phyloP scores from a whole-genome alignment of 805 yeast genomes.

The Saccharomyces jurei region DNA sequence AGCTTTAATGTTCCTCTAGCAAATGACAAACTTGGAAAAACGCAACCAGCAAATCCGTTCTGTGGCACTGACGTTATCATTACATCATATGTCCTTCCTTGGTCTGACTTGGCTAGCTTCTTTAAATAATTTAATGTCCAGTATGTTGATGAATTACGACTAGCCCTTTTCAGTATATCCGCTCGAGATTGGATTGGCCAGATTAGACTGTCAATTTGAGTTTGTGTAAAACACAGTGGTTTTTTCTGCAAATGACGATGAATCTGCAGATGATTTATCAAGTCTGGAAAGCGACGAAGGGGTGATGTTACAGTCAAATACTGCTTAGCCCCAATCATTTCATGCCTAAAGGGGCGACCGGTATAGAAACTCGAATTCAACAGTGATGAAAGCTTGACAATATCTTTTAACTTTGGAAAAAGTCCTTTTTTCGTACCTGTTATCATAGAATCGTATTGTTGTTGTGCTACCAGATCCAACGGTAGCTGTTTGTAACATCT shows the following conservation, averaged over 20 bases:
- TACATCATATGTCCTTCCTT: conserved; percentile 22
- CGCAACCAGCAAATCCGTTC: conserved; percentile 30
- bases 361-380: conserved; percentile 48
- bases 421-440: conserved; percentile 11
- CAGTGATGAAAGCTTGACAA: conserved; percentile 37
- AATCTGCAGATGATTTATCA: conserved; percentile 72
- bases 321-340: conserved; percentile 50
- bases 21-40: conserved; percentile 22
- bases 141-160: conserved; percentile 27
- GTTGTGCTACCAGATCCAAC: conserved; percentile 21
- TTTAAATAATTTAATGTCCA: conserved; percentile 32
- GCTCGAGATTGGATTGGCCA: conserved; percentile 41
- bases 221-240: conserved; percentile 26
- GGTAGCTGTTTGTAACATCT: conserved; percentile 31
- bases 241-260: conserved; percentile 35
- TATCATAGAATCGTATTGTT: conserved; percentile 20
- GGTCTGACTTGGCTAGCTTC: conserved; percentile 7
- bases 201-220: conserved; percentile 32
- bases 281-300: conserved; percentile 71
- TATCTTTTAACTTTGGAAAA: conserved; percentile 33
- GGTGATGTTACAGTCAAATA: conserved; percentile 87
- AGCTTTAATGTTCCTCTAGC: conserved; percentile 29
- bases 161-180: conserved; percentile 30
- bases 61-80: conserved; percentile 37
- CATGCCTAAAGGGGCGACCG: conserved; percentile 42